A percentile compares a stretch with the other conserved stretches of the same genome.
These are phyloP conservation scores for Podospora comata DNA, from an alignment of 495 filamentous ascomycete species.

Conservation along the genomic window DNA sequence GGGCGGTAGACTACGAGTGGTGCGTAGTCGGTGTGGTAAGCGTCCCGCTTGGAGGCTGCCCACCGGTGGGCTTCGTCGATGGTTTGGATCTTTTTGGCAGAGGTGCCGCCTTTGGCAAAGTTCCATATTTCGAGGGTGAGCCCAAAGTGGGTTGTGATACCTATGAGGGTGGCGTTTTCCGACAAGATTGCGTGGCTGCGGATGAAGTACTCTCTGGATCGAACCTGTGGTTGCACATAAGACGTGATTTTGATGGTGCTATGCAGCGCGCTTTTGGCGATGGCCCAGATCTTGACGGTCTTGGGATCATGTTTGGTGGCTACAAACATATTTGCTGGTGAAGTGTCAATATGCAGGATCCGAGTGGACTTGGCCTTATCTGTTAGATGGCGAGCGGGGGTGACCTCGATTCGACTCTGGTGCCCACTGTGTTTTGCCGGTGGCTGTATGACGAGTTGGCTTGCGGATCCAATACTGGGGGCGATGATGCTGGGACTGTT, in stretches of 20 bases:
- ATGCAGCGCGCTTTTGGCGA: constrained; percentile 25
- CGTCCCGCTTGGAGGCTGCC: constrained; percentile 27
- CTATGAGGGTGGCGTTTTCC: constrained; percentile 28
- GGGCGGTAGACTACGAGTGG: constrained; percentile 31
- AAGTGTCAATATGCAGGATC: constrained; percentile 30
- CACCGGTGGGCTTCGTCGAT: constrained; percentile 35
- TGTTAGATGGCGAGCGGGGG: constrained; percentile 20
- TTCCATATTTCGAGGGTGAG: constrained; percentile 33
- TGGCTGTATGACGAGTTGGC: background rate
- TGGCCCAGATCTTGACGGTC: constrained; percentile 29
- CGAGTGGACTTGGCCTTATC: constrained; percentile 27
- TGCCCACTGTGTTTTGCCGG: constrained; percentile 1
- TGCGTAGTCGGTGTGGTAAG: constrained; percentile 25
- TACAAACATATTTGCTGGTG: constrained; percentile 14
- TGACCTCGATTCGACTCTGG: constrained; percentile 13
- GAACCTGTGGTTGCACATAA: constrained; percentile 28
- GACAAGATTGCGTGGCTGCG: constrained; percentile 32
- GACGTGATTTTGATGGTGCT: constrained; percentile 30
- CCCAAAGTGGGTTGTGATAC: constrained; percentile 31
- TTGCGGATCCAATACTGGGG: background rate
- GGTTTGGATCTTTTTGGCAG: constrained; percentile 28
- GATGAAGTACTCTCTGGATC: constrained; percentile 33
- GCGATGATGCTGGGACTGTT: background rate
- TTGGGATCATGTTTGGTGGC: constrained; percentile 31
- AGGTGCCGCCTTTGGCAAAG: constrained; percentile 24